Conservation (phyloP, 345 rosid species). For the Iberis pinnata region DNA sequence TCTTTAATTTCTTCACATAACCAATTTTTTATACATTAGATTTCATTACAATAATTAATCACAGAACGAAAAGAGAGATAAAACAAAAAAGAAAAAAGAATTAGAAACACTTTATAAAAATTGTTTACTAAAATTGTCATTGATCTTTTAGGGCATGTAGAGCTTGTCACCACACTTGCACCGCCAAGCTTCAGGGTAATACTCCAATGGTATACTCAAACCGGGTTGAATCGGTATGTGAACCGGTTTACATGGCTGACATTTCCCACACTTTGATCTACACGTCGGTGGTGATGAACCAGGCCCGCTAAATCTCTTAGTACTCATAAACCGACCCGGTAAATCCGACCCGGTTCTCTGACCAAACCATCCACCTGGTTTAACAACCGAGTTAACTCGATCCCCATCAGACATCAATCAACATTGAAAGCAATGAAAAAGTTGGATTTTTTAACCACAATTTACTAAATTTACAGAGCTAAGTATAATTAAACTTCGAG, state of each 20-base stretch:
- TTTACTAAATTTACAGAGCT: not conserved
- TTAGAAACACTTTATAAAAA: conserved; percentile 2
- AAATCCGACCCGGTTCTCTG: conserved; percentile 24
- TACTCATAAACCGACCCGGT: conserved; percentile 23
- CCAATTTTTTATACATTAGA: conserved; percentile 15
- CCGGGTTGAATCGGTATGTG: conserved; percentile 88
- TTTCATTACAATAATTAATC: conserved; percentile 20
- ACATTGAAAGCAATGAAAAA: not conserved
- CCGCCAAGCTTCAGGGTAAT: conserved; percentile 99
- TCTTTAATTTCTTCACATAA: conserved; percentile 18
- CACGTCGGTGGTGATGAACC: conserved; percentile 85
- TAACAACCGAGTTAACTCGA: conserved; percentile 18
- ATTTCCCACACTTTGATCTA: conserved; percentile 75
- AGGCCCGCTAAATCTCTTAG: conserved; percentile 52
- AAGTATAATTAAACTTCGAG: not conserved
- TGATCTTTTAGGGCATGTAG: conserved; percentile 53
- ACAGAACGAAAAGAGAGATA: not conserved
- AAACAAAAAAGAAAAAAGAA: conserved; percentile 19
- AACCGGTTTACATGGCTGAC: conserved; percentile 77
- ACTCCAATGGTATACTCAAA: conserved; percentile 58
- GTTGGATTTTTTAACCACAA: not conserved
- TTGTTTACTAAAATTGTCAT: conserved; percentile 6
- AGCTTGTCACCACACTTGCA: conserved; percentile 84
- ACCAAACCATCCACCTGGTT: conserved; percentile 32
- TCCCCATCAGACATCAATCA: conserved; percentile 3